A percentile compares a stretch with the other conserved stretches of the same genome.
These are phyloP conservation scores for Decorospora gaudefroyi DNA, from an alignment of 2,329 filamentous ascomycete species.

Conservation along the genomic window DNA sequence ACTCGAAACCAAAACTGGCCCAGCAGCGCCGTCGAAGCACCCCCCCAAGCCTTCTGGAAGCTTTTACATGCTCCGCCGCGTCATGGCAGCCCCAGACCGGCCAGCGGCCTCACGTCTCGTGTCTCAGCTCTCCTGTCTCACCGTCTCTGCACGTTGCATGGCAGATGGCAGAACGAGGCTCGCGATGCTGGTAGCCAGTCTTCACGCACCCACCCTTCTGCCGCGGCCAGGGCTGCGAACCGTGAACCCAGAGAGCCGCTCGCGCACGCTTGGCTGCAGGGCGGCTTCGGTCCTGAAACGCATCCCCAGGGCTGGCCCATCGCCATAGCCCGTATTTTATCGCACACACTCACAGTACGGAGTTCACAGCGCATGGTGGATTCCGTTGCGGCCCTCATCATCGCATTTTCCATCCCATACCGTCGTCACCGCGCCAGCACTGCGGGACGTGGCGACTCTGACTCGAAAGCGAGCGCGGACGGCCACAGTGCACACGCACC, in stretches of 20 bases:
- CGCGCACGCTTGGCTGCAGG: conserved; percentile 22
- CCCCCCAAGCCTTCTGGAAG: conserved; percentile 23
- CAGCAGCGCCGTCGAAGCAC: conserved; percentile 15
- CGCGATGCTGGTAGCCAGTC: neutral
- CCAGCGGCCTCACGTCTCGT: too few species aligned
- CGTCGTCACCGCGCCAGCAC: too few species aligned
- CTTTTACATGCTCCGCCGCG: conserved; percentile 15
- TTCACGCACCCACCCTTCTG: conserved; percentile 9
- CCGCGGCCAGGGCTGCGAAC: conserved; percentile 2
- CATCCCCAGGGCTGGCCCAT: conserved; percentile 14
- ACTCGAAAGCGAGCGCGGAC: neutral
- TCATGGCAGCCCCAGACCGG: conserved; percentile 8
- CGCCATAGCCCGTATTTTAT: too few species aligned
- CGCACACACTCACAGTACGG: too few species aligned
- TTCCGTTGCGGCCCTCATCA: too few species aligned
- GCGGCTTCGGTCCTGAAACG: conserved; percentile 22
- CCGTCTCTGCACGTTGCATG: too few species aligned
- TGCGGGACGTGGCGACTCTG: conserved; percentile 21
- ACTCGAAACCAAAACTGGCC: conserved; percentile 12
- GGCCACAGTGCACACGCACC: conserved; percentile 4
- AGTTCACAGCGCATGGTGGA: too few species aligned
- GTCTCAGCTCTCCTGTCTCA: too few species aligned
- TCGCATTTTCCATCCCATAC: too few species aligned
- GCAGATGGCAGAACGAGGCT: too few species aligned
- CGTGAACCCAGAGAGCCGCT: conserved; percentile 20